A percentile compares a stretch with the other conserved stretches of the same genome.
phyloP scores from a whole-genome alignment of 805 yeast species.

The Saccharomycopsis javanensis region DNA sequence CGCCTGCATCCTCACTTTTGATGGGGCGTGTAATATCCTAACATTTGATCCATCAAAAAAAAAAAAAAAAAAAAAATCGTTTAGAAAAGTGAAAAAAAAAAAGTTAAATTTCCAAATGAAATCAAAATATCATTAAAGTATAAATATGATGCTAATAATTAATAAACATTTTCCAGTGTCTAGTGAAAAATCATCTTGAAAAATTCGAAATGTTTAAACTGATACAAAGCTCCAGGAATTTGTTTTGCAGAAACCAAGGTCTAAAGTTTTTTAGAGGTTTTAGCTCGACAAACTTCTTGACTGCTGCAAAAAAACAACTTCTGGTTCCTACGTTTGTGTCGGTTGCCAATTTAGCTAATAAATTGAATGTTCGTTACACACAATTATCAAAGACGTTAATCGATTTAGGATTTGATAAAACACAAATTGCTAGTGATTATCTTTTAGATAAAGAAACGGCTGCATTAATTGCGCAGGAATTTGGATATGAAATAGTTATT shows the following conservation, averaged over 20 bases:
- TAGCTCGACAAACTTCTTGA: not conserved
- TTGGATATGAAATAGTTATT: constrained; percentile 49
- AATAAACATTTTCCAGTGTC: not conserved
- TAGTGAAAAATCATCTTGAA: not conserved
- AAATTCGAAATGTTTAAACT: not conserved
- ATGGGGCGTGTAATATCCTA: not conserved
- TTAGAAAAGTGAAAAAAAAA: not conserved
- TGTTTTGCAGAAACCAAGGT: not conserved
- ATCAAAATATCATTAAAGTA: not conserved
- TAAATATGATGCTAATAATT: too few relatives aligned
- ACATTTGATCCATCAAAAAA: not conserved
- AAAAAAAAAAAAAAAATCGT: not conserved
- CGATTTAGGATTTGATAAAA: constrained; percentile 62
- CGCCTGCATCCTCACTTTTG: not conserved
- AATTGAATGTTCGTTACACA: constrained; percentile 56
- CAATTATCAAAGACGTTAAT: constrained; percentile 48
- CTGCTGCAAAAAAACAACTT: constrained; percentile 19
- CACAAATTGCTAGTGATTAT: constrained; percentile 54
- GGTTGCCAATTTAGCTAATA: constrained; percentile 67
- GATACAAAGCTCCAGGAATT: not conserved
- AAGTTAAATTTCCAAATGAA: not conserved
- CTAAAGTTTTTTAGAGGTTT: not conserved
- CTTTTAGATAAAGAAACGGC: constrained; percentile 84
- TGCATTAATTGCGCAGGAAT: constrained; percentile 78
- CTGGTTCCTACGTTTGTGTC: constrained; percentile 69